These are phyloP conservation scores for Didymella exigua DNA, from an alignment of 2,329 filamentous ascomycete species.

Conservation along the genomic window DNA sequence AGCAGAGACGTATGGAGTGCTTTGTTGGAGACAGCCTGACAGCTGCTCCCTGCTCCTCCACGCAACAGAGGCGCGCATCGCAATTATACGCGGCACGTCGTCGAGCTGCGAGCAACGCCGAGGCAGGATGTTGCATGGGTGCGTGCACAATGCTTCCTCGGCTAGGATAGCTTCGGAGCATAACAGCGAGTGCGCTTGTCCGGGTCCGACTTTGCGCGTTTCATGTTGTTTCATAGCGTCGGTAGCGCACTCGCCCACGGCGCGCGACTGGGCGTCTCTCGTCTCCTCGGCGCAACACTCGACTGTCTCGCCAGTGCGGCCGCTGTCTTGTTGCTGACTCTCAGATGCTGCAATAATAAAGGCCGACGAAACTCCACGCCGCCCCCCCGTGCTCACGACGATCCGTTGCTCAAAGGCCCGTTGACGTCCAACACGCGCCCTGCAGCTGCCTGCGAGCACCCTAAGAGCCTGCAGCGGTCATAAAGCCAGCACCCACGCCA, in stretches of 20 bases:
- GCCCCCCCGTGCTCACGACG: constrained; percentile 11
- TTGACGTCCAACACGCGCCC: constrained; percentile 7
- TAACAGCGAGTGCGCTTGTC: constrained; percentile 4
- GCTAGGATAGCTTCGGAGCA: background rate
- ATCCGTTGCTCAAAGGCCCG: background rate
- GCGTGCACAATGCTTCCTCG: background rate
- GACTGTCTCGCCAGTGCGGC: constrained; percentile 9
- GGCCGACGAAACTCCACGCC: constrained; percentile 7
- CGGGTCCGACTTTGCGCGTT: constrained; percentile 2
- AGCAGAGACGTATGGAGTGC: background rate
- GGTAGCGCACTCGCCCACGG: constrained; percentile 13
- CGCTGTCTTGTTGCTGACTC: constrained; percentile 12
- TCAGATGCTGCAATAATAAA: constrained; percentile 14
- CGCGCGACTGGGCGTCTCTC: constrained; percentile 3
- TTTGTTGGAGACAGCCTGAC: background rate
- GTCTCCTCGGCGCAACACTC: constrained; percentile 8
- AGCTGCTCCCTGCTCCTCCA: background rate
- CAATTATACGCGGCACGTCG: constrained; percentile 8
- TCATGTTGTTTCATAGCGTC: constrained; percentile 2
- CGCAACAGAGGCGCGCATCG: constrained; percentile 5
- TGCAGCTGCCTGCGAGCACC: constrained; percentile 1
- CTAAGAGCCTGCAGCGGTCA: no score
- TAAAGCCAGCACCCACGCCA: constrained; percentile 1
- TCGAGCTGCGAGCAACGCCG: constrained; percentile 3
- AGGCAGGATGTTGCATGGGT: constrained; percentile 1